Base-by-base conservation (phyloP, 2,329 filamentous ascomycete genomes). In the Botrytis sinoallii region DNA sequence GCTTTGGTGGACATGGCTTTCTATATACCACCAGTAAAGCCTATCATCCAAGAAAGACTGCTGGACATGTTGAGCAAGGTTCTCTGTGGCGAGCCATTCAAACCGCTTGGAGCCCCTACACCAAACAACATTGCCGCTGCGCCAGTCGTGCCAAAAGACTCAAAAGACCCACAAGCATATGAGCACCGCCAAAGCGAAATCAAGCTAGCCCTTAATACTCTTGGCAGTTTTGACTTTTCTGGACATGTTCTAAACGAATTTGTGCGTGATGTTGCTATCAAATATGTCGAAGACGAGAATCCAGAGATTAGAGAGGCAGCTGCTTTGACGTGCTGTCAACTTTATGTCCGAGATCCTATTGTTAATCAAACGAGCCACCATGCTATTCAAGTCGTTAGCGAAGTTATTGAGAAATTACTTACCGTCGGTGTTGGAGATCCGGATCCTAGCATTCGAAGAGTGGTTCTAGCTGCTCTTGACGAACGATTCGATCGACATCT, bases 1-100 rank as follows among this genome's bases (percentile, higher is more conserved):
- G 97, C 97, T 4, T 86, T 99, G 71, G 95, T 98, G 35, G 97
- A 99, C 80, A 98, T 99, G 93, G 96, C 96, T 42, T 97, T 98
- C 81, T 98, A 99, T 81, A 98, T 99, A 65, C 96, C 95, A 0
- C 94, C 97, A 0, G 94, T 98, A 73, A 96, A 97, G 81, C 88
- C 92, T 3, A 95, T 90, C 10, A 98, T 99, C 59, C 96, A 99
- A 81, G 95, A 98, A 80, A 91, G 96, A 78, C 85, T 99, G 38
- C 88, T 99, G 20, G 94, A 99, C 80, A 95, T 99, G 88, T 88
- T 99, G 57, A 98, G 96, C 82, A 90, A 95, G 76, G 95, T 98
- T 5, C 88, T 99, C 2, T 97, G 95, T 76, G 94, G 95, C 5
- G 92, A 96, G 77, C 93, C 94, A 2, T 99, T 98, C 82, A 92